These are phyloP conservation scores for Rugosomyces carneus DNA, from an alignment of 1,284 basidiomycete genomes.

Conservation along the genomic window DNA sequence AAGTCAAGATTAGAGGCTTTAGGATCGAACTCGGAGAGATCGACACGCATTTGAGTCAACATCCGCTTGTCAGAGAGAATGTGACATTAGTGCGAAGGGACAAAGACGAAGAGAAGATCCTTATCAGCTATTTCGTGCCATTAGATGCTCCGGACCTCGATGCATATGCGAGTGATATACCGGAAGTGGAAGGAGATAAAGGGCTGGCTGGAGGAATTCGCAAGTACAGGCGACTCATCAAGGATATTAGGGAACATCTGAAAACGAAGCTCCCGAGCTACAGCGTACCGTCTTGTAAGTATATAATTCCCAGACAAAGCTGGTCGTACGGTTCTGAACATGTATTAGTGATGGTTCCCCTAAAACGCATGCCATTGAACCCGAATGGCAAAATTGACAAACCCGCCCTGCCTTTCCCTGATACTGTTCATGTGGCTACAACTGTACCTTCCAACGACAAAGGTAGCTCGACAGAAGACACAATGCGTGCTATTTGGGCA, in stretches of 20 bases:
- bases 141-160: constrained; percentile 66
- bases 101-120: constrained; percentile 99
- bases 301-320: too few relatives aligned
- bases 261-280: constrained; percentile 97
- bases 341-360: constrained; percentile 87
- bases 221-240: constrained; percentile 85
- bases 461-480: constrained; percentile 71
- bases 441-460: constrained; percentile 26
- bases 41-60: constrained; percentile 92
- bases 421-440: constrained; percentile 73
- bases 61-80: constrained; percentile 92
- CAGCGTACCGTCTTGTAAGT: constrained; percentile 80
- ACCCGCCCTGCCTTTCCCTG: constrained; percentile 96
- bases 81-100: constrained; percentile 95
- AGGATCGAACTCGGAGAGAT: constrained; percentile 98
- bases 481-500: constrained; percentile 80
- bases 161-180: constrained; percentile 69
- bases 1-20: constrained; percentile 99
- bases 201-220: constrained; percentile 68
- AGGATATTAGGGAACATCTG: constrained; percentile 90
- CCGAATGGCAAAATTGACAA: constrained; percentile 99
- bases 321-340: too few relatives aligned
- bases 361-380: constrained; percentile 94
- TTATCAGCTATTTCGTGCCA: constrained; percentile 98
- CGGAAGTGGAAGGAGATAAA: constrained; percentile 55